Evolutionary conservation across 805 yeast genomes (phyloP), one percentile per base, ranked within the genome.

Genomic region (Ogataea pignaliae): DNA sequence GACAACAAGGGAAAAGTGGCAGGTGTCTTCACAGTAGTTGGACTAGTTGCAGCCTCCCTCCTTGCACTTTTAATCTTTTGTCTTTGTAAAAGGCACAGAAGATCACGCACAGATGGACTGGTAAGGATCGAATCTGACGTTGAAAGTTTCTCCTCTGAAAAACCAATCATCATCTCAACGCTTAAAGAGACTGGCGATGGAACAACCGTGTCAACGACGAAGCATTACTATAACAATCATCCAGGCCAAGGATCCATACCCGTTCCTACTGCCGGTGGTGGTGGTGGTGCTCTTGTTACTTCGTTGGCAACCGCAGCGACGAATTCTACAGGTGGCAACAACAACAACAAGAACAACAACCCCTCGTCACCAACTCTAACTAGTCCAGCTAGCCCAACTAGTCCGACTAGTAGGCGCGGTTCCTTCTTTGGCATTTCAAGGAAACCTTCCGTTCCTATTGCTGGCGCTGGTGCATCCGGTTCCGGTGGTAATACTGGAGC

Each of bases 21-120:
- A 0, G 96, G 95, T 3, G 85, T 88, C 0, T 88, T 88, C 64
- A 79, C 85, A 2, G 89, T 78, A 0, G 93, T 88, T 14, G 96
- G 90, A 1, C 54, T 88, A 1, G 81, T 82, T 1, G 75, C 66
- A 1, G 53, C 78, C 0, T 71, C 71, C 1, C 39, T 81, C 1
- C 39, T 83, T 1, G 53, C 65, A 0, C 65, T 70, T 1, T 47
- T 83, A 48, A 47, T 73, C 55, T 66, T 76, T 65, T 61, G 73
- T 32, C 48, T 69, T 31, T 53, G 50, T 28, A 46, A 34, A 18
- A 37, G 36, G 29, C 42, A 42, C 30, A 37, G 31, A 14, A 36
- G 28, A 15, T 12, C 15, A 15, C 8, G 28, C 4, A 42, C 37
- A 34, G 41, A 34, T 13, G 44, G 43, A 12, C 32, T 38, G 15